Evolutionary conservation across 2,329 filamentous ascomycete genomes (phyloP).

Genomic region (Apiospora arundinis): DNA sequence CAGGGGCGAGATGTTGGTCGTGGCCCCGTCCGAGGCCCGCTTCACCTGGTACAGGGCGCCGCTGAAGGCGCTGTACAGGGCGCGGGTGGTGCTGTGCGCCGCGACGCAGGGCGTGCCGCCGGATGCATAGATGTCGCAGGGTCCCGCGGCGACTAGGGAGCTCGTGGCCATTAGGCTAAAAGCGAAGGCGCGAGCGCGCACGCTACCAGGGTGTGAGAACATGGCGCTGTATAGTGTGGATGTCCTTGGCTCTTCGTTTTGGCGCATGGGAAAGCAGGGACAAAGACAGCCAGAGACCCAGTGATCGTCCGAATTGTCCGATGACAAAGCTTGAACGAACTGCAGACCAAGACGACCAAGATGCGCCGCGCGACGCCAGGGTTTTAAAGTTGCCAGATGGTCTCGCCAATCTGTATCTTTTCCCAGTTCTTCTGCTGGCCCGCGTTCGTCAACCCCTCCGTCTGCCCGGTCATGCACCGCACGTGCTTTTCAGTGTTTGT

Average conservation of each 20-base stretch:
- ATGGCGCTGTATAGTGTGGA: not conserved
- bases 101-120: slow-evolving; percentile 68
- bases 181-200: not conserved
- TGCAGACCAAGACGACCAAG: not conserved
- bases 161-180: slow-evolving; percentile 5
- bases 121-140: slow-evolving; percentile 66
- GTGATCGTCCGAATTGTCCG: not conserved
- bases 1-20: slow-evolving; percentile 54
- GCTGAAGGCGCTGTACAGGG: slow-evolving; percentile 60
- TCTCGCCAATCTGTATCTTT: not conserved
- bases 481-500: not conserved
- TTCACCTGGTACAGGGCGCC: slow-evolving; percentile 65
- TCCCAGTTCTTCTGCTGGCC: too few species aligned
- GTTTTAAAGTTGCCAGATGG: not conserved
- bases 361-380: not conserved
- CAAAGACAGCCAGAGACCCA: not conserved
- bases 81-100: slow-evolving; percentile 69
- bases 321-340: not conserved
- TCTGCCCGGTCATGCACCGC: not conserved
- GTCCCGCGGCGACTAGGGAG: slow-evolving; percentile 56
- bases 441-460: not conserved
- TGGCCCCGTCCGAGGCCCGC: slow-evolving; percentile 59
- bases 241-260: not conserved
- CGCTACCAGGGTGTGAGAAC: not conserved
- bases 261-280: not conserved